phyloP scores from a whole-genome alignment of 148 eudicot species.

The Arctostaphylos glauca region DNA sequence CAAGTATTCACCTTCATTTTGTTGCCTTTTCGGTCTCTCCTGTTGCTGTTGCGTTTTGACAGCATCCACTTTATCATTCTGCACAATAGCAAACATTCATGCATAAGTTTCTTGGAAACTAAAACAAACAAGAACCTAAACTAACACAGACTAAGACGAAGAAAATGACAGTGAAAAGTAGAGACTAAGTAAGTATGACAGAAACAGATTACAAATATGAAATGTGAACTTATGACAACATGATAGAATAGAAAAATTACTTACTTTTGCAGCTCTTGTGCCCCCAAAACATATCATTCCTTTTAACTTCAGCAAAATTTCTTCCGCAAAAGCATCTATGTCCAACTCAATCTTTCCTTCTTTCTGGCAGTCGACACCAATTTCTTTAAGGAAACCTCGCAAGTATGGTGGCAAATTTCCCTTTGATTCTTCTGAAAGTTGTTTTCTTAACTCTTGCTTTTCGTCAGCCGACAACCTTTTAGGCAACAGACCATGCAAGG shows the following conservation, averaged over 20 bases:
- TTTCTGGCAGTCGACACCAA: slow-evolving; percentile 16
- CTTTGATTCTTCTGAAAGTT: slow-evolving; percentile 20
- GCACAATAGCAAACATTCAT: neutral
- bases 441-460: slow-evolving; percentile 30
- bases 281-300: slow-evolving; percentile 14
- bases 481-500: slow-evolving; percentile 9
- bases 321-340: slow-evolving; percentile 27
- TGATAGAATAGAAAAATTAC: neutral
- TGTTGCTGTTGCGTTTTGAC: slow-evolving; percentile 43
- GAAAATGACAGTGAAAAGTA: too few relatives aligned
- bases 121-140: neutral
- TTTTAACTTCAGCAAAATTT: slow-evolving; percentile 29
- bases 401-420: slow-evolving; percentile 24
- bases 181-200: neutral
- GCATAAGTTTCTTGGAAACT: neutral
- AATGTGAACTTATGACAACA: too few relatives aligned
- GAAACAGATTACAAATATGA: neutral
- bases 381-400: slow-evolving; percentile 21
- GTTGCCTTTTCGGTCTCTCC: slow-evolving; percentile 47
- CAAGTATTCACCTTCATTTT: slow-evolving; percentile 46
- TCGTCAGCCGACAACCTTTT: slow-evolving; percentile 29
- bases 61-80: slow-evolving; percentile 48
- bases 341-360: slow-evolving; percentile 25
- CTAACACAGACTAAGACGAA: neutral
- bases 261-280: slow-evolving; percentile 29